phyloP scores from a whole-genome alignment of 139 green algal species.

The Coccomyxa sp. region DNA sequence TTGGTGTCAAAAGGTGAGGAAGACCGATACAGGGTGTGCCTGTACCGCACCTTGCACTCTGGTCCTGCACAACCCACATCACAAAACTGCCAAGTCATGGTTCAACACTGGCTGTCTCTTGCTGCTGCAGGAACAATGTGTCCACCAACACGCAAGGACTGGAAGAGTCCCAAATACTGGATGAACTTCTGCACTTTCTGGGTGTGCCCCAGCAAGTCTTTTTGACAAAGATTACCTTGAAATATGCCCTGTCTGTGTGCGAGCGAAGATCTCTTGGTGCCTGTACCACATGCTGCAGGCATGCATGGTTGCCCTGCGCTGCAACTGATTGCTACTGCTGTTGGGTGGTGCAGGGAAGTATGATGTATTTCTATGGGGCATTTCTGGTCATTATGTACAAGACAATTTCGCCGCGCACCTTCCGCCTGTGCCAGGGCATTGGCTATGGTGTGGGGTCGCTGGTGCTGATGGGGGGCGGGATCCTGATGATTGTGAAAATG shows the following conservation, averaged over 20 bases:
- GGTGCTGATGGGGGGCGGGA: not conserved
- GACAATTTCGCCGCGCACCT: not conserved
- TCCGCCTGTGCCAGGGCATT: not conserved
- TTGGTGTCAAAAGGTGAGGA: not conserved
- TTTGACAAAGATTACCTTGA: too few species aligned
- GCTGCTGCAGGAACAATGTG: not conserved
- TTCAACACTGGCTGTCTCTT: not conserved
- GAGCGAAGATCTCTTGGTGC: not conserved
- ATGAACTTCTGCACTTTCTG: not conserved
- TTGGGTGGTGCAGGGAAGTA: not conserved
- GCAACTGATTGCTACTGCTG: not conserved
- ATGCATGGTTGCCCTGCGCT: too few species aligned
- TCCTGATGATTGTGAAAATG: not conserved
- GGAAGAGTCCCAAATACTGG: not conserved
- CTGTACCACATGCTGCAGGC: too few species aligned
- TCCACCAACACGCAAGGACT: not conserved
- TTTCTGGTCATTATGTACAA: not conserved
- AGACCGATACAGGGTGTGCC: too few species aligned
- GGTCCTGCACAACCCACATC: too few species aligned
- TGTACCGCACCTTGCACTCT: too few species aligned
- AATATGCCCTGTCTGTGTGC: too few species aligned
- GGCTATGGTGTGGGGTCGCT: not conserved
- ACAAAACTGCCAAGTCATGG: too few species aligned
- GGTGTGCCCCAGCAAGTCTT: not conserved
- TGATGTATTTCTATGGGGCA: not conserved